These are phyloP conservation scores for Ampelomyces quisqualis DNA, from an alignment of 2,329 filamentous ascomycete genomes.

Conservation along the genomic window DNA sequence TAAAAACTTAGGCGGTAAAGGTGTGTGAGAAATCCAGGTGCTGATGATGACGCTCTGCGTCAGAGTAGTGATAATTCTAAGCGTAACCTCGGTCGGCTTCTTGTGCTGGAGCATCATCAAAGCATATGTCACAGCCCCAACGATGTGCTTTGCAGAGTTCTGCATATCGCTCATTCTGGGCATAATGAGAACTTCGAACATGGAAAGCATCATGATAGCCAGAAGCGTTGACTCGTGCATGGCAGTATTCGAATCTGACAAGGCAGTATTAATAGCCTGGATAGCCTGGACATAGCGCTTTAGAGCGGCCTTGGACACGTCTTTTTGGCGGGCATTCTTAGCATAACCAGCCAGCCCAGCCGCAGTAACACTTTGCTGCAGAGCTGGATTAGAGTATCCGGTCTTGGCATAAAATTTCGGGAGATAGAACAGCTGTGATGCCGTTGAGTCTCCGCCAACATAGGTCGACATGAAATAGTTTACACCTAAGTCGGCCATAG, in stretches of 20 bases:
- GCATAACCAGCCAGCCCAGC: slow-evolving; percentile 30
- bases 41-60: slow-evolving; percentile 29
- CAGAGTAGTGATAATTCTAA: slow-evolving; percentile 17
- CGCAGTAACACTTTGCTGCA: slow-evolving; percentile 25
- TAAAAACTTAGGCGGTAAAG: slow-evolving; percentile 19
- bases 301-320: slow-evolving; percentile 19
- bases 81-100: slow-evolving; percentile 12
- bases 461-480: slow-evolving; percentile 35
- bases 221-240: slow-evolving; percentile 24
- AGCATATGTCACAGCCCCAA: slow-evolving; percentile 31
- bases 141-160: slow-evolving; percentile 30
- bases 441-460: slow-evolving; percentile 21
- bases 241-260: slow-evolving; percentile 14
- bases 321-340: slow-evolving; percentile 14
- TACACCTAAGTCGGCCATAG: slow-evolving; percentile 28
- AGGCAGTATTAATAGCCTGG: slow-evolving; percentile 21
- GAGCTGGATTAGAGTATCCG: slow-evolving; percentile 14
- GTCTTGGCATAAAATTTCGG: slow-evolving; percentile 20
- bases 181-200: slow-evolving; percentile 31
- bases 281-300: slow-evolving; percentile 27
- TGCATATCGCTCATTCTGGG: slow-evolving; percentile 17
- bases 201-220: slow-evolving; percentile 27
- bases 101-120: slow-evolving; percentile 20
- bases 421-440: slow-evolving; percentile 29
- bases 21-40: slow-evolving; percentile 27